phyloP scores from a whole-genome alignment of 2,329 filamentous ascomycete species.

The Aspergillus flavus region DNA sequence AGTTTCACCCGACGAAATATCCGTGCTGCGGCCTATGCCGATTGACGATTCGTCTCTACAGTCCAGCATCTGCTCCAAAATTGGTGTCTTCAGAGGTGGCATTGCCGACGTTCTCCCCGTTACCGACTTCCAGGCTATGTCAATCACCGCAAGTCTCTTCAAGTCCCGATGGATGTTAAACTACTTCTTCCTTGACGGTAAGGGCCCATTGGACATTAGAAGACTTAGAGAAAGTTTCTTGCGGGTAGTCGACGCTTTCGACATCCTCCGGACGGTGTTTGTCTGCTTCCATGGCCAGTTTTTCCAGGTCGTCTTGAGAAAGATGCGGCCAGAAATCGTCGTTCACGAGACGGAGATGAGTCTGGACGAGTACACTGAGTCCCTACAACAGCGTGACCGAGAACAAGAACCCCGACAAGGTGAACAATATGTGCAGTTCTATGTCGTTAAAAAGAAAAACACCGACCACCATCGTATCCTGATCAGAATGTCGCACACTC shows the following conservation, averaged over 20 bases:
- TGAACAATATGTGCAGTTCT: slow-evolving; percentile 63
- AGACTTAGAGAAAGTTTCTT: slow-evolving; percentile 45
- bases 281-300: slow-evolving; percentile 54
- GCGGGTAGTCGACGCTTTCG: slow-evolving; percentile 61
- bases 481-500: slow-evolving; percentile 68
- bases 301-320: slow-evolving; percentile 61
- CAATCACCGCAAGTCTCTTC: slow-evolving; percentile 39
- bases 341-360: slow-evolving; percentile 57
- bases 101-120: slow-evolving; percentile 61
- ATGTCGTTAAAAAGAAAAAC: slow-evolving; percentile 50
- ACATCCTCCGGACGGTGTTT: slow-evolving; percentile 69
- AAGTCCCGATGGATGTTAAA: slow-evolving; percentile 45
- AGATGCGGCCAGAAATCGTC: slow-evolving; percentile 55
- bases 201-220: slow-evolving; percentile 50
- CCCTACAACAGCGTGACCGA: slow-evolving; percentile 60
- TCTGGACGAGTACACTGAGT: slow-evolving; percentile 55
- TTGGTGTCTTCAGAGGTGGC: slow-evolving; percentile 55
- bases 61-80: slow-evolving; percentile 53
- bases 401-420: slow-evolving; percentile 60
- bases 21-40: slow-evolving; percentile 26
- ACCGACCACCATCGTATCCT: slow-evolving; percentile 52
- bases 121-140: slow-evolving; percentile 50
- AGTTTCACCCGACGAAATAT: slow-evolving; percentile 22
- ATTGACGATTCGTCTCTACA: slow-evolving; percentile 46
- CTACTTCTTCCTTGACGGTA: slow-evolving; percentile 62